Evolutionary conservation across 2,329 filamentous ascomycete species (phyloP), one percentile per base, ranked within the genome.

Genomic region (Eurotiales sp.): DNA sequence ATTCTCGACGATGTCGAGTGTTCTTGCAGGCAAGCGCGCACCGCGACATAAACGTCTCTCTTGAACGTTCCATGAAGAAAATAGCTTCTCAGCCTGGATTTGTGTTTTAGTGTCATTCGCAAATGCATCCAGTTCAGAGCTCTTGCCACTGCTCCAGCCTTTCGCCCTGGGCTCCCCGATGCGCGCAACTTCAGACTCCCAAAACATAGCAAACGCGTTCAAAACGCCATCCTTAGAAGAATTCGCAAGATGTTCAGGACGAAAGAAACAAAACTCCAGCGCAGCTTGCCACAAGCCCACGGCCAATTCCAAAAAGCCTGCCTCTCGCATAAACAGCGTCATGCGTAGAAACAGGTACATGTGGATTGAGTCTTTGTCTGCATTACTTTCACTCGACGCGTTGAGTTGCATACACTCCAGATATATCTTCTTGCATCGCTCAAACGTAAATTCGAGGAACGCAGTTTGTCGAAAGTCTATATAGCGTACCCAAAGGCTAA

Each of bases 221-320:
- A 70, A 12, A 55, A 56, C 44, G 45, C 56, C 27, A 17, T 58
- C 40, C 19, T 39, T 4, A 8, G 52, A 15, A 49, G 52, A 42
- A 8, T 50, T 41, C 19, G 37, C 56, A 25, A 70, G 46, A 4
- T 63, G 50, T 3, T 59, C 46, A 2, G 87, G 83, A 3, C 75
- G 75, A 42, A 82, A 83, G 53, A 90, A 79, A 15, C 81, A 83
- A 47, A 86, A 75, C 62, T 96, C 92, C 0, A 96, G 69, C 1
- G 87, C 61, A 5, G 83, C 87, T 70, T 97, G 92, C 90, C 92
- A 96, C 4, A 86, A 77, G 8, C 85, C 89, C 3, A 88, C 74
- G 1, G 89, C 85, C 25, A 88, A 74, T 64, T 96, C 92, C 40
- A 77, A 74, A 63, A 87, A 96, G 0, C 92, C 92, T 41, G 87